Evolutionary conservation across 257 asterid species (phyloP), one percentile per base, ranked within the genome.

Genomic region (Salvia miltiorrhiza): DNA sequence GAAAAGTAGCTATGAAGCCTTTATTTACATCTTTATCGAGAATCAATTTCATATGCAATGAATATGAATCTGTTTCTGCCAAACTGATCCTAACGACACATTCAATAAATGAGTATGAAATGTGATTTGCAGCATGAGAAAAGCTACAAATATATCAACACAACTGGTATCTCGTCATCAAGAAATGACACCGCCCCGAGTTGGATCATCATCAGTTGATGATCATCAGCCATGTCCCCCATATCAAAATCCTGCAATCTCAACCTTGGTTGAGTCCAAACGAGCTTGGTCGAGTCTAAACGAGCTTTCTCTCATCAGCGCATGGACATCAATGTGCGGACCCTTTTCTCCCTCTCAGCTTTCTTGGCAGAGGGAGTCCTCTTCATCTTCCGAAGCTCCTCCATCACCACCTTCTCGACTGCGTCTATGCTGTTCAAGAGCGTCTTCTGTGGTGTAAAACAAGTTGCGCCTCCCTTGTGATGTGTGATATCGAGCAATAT

Each of bases 341-440:
- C 84, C 77, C 81, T 86, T 71, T 86, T 87, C 52, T 84, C 86
- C 69, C 90, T 84, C 67, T 84, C 94, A 0, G 84, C 89, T 71
- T 71, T 87, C 80, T 76, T 87, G 33, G 96, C 92, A 49, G 74
- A 73, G 17, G 96, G 94, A 1, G 89, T 83, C 80, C 86, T 80
- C 87, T 79, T 84, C 77, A 87, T 62, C 76, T 90, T 86, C 2
- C 67, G 79, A 16, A 89, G 86, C 76, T 92, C 98, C 69, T 87
- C 94, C 86, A 77, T 81, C 54, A 92, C 90, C 47, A 82, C 90
- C 73, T 83, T 88, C 45, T 92, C 96, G 2, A 86, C 90, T 1
- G 77, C 66, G 50, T 89, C 95, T 0, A 89, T 86, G 71, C 83
- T 84, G 80, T 80, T 74, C 72, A 87, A 56, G 9, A 85, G 87